Percentiles rank a stretch among this genome's conserved stretches.
phyloP scores from a whole-genome alignment of 768 basidiomycete species.

The Tulasnella sp. region DNA sequence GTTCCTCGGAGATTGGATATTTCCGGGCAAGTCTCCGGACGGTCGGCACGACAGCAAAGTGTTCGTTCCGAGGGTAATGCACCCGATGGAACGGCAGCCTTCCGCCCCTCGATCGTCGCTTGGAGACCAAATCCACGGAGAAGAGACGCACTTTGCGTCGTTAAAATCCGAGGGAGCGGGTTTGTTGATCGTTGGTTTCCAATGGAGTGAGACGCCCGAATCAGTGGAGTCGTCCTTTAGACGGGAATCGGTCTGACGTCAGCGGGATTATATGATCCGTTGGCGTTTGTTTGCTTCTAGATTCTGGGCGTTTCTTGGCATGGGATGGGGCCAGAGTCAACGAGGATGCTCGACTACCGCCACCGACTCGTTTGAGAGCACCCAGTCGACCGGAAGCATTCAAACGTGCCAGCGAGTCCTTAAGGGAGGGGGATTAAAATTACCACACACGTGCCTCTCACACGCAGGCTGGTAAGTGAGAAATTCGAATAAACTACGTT shows the following conservation, averaged over 20 bases:
- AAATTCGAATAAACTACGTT: not conserved
- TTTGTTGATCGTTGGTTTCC: not conserved
- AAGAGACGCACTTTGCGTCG: not conserved
- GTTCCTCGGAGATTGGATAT: not conserved
- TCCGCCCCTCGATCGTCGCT: not conserved
- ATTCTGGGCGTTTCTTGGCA: no score
- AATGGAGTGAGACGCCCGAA: not conserved
- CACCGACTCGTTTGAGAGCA: not conserved
- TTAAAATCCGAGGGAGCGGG: not conserved
- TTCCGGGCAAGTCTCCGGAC: not conserved
- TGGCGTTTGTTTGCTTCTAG: not conserved
- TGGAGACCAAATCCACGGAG: conserved; percentile 7
- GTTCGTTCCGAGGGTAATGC: not conserved
- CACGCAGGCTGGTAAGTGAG: not conserved
- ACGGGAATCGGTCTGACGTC: not conserved
- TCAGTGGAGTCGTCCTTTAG: not conserved
- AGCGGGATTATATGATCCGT: not conserved
- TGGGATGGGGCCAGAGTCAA: not conserved
- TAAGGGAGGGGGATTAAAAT: not conserved
- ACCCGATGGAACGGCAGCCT: not conserved
- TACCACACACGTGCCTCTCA: not conserved
- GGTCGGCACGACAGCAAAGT: not conserved
- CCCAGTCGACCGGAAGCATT: not conserved
- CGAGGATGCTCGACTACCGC: not conserved
- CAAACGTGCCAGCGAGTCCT: not conserved